phyloP scores from a whole-genome alignment of 148 eudicot species.

The Selenicereus undatus region DNA sequence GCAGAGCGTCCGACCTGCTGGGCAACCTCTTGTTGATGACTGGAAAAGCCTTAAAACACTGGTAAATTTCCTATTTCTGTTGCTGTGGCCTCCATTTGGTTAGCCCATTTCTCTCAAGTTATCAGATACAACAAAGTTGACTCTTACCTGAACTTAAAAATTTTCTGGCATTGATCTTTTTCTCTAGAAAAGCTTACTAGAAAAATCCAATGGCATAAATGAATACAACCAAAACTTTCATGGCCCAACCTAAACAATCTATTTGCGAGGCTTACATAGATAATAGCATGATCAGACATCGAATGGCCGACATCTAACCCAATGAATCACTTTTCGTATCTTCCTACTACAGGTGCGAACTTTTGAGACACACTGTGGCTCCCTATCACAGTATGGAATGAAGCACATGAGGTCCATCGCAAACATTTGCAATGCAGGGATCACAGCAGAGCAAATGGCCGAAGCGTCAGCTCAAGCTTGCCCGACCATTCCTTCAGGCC shows the following conservation, averaged over 20 bases:
- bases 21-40: constrained; percentile 89
- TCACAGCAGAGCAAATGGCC: constrained; percentile 60
- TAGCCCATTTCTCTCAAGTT: too few species aligned
- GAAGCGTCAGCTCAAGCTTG: constrained; percentile 91
- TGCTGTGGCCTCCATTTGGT: too few species aligned
- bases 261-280: too few species aligned
- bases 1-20: constrained; percentile 55
- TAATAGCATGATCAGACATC: too few species aligned
- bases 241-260: too few species aligned
- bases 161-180: too few species aligned
- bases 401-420: constrained; percentile 95
- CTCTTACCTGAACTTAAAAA: too few species aligned
- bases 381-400: constrained; percentile 91
- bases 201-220: too few species aligned
- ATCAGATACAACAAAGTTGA: too few species aligned
- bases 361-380: constrained; percentile 83
- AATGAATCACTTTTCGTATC: not conserved
- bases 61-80: constrained; percentile 26
- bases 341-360: constrained; percentile 61
- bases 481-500: constrained; percentile 52
- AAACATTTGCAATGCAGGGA: constrained; percentile 87
- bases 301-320: too few species aligned
- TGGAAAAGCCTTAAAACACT: constrained; percentile 78
- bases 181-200: too few species aligned
- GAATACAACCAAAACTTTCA: too few species aligned